phyloP scores from a whole-genome alignment of 768 basidiomycete species.

The Phylloporus rhodoxanthus region DNA sequence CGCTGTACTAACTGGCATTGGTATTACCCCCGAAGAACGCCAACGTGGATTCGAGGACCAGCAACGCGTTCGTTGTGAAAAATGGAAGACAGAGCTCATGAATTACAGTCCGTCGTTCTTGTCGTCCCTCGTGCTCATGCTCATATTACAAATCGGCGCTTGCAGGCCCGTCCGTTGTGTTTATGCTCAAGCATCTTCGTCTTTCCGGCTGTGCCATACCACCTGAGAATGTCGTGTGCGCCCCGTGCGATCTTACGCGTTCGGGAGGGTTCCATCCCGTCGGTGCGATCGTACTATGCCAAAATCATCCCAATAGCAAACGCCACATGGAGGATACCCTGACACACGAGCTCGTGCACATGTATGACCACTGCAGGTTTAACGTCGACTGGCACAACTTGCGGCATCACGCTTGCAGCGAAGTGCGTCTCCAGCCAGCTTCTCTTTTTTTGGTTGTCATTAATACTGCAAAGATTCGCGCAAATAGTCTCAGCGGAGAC shows the following conservation, averaged over 20 bases:
- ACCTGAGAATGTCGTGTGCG: constrained; percentile 70
- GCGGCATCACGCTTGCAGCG: constrained; percentile 93
- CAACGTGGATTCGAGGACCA: constrained; percentile 29
- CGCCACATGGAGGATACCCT: constrained; percentile 91
- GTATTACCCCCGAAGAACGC: constrained; percentile 41
- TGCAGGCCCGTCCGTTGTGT: constrained; percentile 77
- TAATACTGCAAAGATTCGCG: constrained; percentile 71
- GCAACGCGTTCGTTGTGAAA: constrained; percentile 53
- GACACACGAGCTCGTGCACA: constrained; percentile 89
- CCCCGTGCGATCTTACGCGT: constrained; percentile 67
- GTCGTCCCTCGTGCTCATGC: constrained; percentile 7
- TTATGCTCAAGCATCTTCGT: constrained; percentile 89
- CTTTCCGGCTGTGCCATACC: constrained; percentile 68
- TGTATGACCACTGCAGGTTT: constrained; percentile 94
- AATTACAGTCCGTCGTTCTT: constrained; percentile 51
- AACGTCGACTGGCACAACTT: constrained; percentile 89
- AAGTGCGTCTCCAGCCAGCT: constrained; percentile 49
- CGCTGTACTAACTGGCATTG: constrained; percentile 46
- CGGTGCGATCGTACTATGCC: constrained; percentile 79
- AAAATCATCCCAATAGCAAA: constrained; percentile 74
- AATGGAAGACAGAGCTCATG: constrained; percentile 64
- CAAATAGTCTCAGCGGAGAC: constrained; percentile 90
- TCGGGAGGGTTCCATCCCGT: constrained; percentile 84
- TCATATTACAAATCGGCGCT: constrained; percentile 11
- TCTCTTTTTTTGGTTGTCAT: background rate